phyloP scores from a whole-genome alignment of 78 protist genomes.

The Bigelowiella natans region DNA sequence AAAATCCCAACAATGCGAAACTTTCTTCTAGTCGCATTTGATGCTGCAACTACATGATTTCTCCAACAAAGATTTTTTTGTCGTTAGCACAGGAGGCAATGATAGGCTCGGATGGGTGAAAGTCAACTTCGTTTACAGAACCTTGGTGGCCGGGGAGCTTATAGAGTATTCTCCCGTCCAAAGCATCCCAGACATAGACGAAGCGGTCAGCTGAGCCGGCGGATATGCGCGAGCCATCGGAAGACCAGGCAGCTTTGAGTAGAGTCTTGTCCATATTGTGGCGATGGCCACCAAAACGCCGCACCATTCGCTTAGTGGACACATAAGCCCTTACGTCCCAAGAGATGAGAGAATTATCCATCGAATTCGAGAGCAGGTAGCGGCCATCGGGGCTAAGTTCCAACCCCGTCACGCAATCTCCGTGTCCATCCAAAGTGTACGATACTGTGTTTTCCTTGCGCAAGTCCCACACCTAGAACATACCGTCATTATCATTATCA shows the following conservation, averaged over 20 bases:
- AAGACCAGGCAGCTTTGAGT: not conserved
- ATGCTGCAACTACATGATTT: not conserved
- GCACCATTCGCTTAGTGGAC: not conserved
- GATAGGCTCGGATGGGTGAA: not conserved
- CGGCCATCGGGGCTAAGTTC: not conserved
- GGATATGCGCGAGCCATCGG: not conserved
- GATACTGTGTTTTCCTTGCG: not conserved
- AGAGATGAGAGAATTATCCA: not conserved
- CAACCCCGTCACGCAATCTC: slow-evolving; percentile 6
- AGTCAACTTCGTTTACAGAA: not conserved
- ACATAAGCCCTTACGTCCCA: slow-evolving; percentile 2
- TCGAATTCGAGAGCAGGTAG: not conserved
- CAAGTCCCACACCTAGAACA: slow-evolving; percentile 14
- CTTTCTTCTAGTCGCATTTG: too few species aligned
- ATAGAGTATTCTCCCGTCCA: not conserved
- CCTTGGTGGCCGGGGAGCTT: slow-evolving; percentile 5
- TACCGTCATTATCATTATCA: too few species aligned
- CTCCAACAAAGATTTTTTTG: not conserved
- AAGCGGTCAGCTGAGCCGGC: not conserved
- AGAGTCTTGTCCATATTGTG: not conserved
- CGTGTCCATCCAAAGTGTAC: slow-evolving; percentile 9
- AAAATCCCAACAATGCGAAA: too few species aligned
- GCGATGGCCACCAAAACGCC: not conserved
- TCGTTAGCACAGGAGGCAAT: not conserved
- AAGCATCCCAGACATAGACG: slow-evolving; percentile 7